Conservation (phyloP, 306 rosid species). For the Coriaria nepalensis region DNA sequence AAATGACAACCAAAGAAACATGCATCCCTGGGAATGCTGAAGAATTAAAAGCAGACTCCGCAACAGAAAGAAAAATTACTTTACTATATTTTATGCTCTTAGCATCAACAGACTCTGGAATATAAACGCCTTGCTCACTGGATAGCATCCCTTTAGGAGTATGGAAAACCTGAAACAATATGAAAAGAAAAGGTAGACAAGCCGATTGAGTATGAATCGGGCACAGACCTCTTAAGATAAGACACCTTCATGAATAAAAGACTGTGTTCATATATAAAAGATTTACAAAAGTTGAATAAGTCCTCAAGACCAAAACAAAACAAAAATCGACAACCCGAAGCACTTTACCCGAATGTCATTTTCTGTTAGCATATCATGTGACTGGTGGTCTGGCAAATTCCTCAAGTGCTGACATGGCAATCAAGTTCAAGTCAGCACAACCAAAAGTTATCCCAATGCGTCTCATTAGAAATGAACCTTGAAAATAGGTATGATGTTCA, state of each 20-base stretch:
- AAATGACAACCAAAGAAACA: background rate
- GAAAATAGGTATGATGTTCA: constrained; percentile 12
- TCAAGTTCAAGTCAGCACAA: constrained; percentile 19
- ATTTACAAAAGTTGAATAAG: too few relatives aligned
- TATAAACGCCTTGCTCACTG: constrained; percentile 80
- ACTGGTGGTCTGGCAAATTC: constrained; percentile 48
- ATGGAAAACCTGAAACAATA: constrained; percentile 50
- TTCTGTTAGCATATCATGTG: constrained; percentile 65
- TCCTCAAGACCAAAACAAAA: too few relatives aligned
- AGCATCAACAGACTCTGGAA: constrained; percentile 65
- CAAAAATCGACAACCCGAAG: background rate
- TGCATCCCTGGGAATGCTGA: too few relatives aligned
- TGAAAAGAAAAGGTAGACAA: constrained; percentile 1
- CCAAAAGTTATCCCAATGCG: background rate
- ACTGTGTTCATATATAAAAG: too few relatives aligned
- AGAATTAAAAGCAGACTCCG: too few relatives aligned
- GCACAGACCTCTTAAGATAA: too few relatives aligned
- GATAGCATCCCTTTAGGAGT: constrained; percentile 94
- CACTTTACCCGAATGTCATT: constrained; percentile 66
- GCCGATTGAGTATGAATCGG: too few relatives aligned
- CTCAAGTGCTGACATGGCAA: constrained; percentile 58
- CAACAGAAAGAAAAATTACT: constrained; percentile 28
- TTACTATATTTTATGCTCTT: constrained; percentile 76
- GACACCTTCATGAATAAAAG: too few relatives aligned
- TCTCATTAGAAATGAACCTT: constrained; percentile 5